Base-by-base conservation (phyloP, 2,329 filamentous ascomycete species). In the Neocatenulostroma microsporum region DNA sequence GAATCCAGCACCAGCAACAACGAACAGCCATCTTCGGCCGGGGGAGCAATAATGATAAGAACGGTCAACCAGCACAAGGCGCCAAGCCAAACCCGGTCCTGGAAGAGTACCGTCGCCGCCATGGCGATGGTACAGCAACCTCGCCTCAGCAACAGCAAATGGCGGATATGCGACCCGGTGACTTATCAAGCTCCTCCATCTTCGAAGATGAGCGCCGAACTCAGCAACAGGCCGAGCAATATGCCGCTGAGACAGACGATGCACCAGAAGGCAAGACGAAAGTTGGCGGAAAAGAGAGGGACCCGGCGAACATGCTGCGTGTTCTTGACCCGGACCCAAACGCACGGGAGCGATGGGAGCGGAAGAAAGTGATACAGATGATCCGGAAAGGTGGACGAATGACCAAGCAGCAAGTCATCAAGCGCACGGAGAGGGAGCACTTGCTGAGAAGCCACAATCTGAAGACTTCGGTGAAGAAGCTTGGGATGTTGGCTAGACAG, bases 381-480 rank as follows among this genome's bases (percentile, higher is more conserved):
- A 72, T 95, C 32, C 73, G 72, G 35, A 74, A 74, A 43, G 70
- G 81, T 31, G 81, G 82, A 7, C 72, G 83, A 28, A 61, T 88
- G 34, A 73, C 77, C 13, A 76, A 75, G 45, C 68, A 73, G 34
- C 75, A 87, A 51, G 69, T 74, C 37, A 74, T 95, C 42, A 74
- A 76, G 55, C 77, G 80, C 49, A 76, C 72, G 6, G 78, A 82
- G 57, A 64, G 77, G 26, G 66, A 76, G 49, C 67, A 68, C 36
- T 51, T 72, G 18, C 67, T 66, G 59, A 80, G 80, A 62, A 86
- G 80, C 44, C 73, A 80, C 30, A 74, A 76, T 49, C 74, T 95
- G 57, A 80, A 87, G 53, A 95, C 91, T 2, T 86, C 80, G 32
- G 70, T 84, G 46, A 98, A 98, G 77, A 98, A 98, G 69, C 72